Evolutionary conservation across 768 basidiomycete genomes (phyloP), one percentile per base, ranked within the genome.

Genomic region (Lactifluus hygrophoroides): DNA sequence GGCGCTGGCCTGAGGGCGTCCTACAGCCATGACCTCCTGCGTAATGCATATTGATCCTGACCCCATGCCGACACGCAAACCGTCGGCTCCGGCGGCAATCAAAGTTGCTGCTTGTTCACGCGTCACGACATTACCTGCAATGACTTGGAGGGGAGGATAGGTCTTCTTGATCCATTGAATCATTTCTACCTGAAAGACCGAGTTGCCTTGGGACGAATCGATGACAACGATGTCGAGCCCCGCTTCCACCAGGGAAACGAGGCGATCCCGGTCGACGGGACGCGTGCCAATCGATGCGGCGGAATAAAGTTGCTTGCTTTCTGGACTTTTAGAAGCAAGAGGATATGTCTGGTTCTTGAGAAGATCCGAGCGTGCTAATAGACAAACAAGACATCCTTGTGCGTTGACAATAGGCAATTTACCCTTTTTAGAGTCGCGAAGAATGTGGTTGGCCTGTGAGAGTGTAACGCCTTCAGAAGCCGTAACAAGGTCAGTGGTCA

Each of bases 11-110:
- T 99, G 96, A 1, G 95, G 96, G 16, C 96, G 84, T 14, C 96
- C 96, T 51, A 98, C 95, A 10, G 96, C 96, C 90, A 97, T 98
- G 66, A 99, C 88, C 69, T 98, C 96, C 73, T 99, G 96, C 6
- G 96, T 99, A 74, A 99, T 99, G 71, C 96, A 99, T 69, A 99
- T 99, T 5, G 92, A 95, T 9, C 96, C 96, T 8, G 88, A 90
- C 37, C 96, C 96, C 96, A 99, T 99, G 42, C 96, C 96, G 37
- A 99, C 80, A 23, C 93, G 87, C 11, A 98, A 80, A n/a, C 80
- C 95, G 66, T 99, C 96, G 3, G 94, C 96, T 43, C 96, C 96
- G 2, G 93, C 94, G 9, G 80, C 85, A 65, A 99, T 97, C 59
- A 99, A 83, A 23, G 77, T 83, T 16, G 96, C 96, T 1, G 96